These are phyloP conservation scores for Solanum lignicaule DNA, from an alignment of 257 asterid genomes.

Conservation along the genomic window DNA sequence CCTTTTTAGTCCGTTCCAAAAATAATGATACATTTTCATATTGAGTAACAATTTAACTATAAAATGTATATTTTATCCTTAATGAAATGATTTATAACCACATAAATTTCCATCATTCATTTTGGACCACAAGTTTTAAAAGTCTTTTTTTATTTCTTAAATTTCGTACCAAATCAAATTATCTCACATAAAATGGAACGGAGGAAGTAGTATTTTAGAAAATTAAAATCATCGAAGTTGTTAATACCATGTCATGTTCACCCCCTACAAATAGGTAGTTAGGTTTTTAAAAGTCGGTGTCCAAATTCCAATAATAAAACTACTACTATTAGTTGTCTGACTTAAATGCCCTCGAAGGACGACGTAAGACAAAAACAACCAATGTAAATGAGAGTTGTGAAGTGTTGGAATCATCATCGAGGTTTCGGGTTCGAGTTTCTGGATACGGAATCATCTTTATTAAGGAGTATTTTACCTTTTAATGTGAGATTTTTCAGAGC, in stretches of 20 bases:
- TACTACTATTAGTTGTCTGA: background rate
- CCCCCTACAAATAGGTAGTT: background rate
- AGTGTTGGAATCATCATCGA: background rate
- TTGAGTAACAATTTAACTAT: no score
- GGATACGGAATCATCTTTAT: accelerated
- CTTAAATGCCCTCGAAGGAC: background rate
- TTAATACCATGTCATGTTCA: background rate
- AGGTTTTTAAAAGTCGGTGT: background rate
- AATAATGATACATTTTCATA: no score
- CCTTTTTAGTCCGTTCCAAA: no score
- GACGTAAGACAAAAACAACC: background rate
- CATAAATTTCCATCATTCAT: no score
- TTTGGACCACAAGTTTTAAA: no score
- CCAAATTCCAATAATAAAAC: background rate
- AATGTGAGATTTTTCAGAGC: accelerated
- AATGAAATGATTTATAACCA: no score
- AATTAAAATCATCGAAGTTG: background rate
- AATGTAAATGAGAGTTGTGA: background rate
- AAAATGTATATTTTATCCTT: no score
- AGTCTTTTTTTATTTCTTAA: no score
- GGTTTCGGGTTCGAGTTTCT: no score
- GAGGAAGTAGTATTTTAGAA: background rate
- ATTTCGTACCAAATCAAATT: no score
- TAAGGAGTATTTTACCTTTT: no score
- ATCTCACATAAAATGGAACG: no score